Conservation (phyloP, 2,329 filamentous ascomycete species). For the Polytolypa hystricis region DNA sequence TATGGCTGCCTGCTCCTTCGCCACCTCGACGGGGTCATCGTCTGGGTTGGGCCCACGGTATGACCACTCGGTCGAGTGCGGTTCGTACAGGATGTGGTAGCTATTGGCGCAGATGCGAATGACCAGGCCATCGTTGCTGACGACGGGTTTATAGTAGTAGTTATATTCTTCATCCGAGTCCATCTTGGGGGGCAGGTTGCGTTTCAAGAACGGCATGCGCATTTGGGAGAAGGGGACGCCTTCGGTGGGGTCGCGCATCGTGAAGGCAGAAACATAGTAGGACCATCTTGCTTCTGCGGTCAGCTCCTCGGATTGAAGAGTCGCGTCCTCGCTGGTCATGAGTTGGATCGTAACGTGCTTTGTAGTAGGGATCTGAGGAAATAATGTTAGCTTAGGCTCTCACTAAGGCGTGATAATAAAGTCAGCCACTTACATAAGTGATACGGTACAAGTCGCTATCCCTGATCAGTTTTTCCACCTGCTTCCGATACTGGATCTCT, state of each 20-base stretch:
- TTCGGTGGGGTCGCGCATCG: constrained; percentile 79
- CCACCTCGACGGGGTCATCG: constrained; percentile 22
- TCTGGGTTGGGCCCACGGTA: constrained; percentile 36
- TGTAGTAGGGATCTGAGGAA: constrained; percentile 50
- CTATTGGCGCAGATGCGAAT: constrained; percentile 67
- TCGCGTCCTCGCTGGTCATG: constrained; percentile 74
- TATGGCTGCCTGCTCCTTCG: constrained; percentile 24
- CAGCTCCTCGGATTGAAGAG: constrained; percentile 63
- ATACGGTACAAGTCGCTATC: constrained; percentile 87
- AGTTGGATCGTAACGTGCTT: constrained; percentile 65
- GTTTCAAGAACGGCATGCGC: constrained; percentile 57
- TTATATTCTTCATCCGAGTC: constrained; percentile 52
- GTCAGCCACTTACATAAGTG: constrained; percentile 62
- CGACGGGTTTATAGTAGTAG: constrained; percentile 42
- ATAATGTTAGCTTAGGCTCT: constrained; percentile 17
- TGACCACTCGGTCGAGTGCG: constrained; percentile 60
- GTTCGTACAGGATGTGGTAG: constrained; percentile 68
- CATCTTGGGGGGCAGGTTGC: constrained; percentile 56
- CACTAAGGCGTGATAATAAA: neutral
- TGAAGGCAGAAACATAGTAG: constrained; percentile 89
- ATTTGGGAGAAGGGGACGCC: constrained; percentile 56
- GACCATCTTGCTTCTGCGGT: constrained; percentile 62
- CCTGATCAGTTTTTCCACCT: constrained; percentile 84
- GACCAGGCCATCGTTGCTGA: constrained; percentile 56
- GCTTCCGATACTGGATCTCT: constrained; percentile 82